Evolutionary conservation across 1,284 basidiomycete species (phyloP), one percentile per base, ranked within the genome.

Genomic region (Sutorius eximius): DNA sequence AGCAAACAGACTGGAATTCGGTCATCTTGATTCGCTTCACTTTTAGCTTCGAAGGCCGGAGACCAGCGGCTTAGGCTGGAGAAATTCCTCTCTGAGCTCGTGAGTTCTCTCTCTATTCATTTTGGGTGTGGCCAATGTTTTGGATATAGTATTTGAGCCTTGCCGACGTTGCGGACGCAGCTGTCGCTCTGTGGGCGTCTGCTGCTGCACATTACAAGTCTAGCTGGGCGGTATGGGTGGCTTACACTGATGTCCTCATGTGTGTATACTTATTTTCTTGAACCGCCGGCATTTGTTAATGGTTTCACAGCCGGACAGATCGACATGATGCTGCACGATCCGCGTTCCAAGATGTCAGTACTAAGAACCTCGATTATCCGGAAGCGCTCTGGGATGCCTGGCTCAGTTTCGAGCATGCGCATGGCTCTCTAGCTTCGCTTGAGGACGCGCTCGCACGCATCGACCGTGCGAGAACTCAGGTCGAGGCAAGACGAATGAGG

Each of bases 301-400:
- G 13, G 8, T 49, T 29, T 40, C 52, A 1, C 55, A 89, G 86
- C 52, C 83, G 83, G 59, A 76, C 82, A 24, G 76, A 80, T 44
- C 75, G 81, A 57, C 74, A 84, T 55, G 77, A 82, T 12, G 74
- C 80, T 48, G 89, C 87, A 1, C 83, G 92, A 34, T 75, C 80
- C 24, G 74, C 83, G 5, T 94, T 90, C 72, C 73, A 75, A 20
- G 81, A 85, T 53, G 76, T 87, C 13, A 82, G 84, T 50, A 75
- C 77, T 43, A 88, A 87, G 67, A 81, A 86, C 43, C 64, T 96
- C 40, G 95, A 98, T 71, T 97, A 94, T 89, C 93, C 95, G 0
- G 94, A 97, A 70, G 88, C 86, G 3, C 76, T 98, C 6, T 93
- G 93, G 83, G 90, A 95, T 55, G 88, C 90, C 0, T 97, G 92